These are phyloP conservation scores for Petunia secreta DNA, from an alignment of 257 asterid genomes.

Conservation along the genomic window DNA sequence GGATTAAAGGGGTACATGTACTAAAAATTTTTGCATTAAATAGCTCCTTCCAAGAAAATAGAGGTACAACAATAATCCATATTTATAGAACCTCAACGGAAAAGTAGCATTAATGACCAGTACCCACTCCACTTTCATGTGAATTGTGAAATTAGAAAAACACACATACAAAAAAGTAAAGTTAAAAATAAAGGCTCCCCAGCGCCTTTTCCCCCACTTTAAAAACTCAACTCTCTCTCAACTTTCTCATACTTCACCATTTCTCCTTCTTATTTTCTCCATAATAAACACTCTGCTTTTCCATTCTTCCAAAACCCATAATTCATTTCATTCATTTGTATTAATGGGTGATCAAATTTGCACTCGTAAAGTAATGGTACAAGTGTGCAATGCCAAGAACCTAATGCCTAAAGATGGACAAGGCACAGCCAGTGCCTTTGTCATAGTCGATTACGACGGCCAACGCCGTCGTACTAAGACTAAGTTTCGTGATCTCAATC, in stretches of 20 bases:
- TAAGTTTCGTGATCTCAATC: conserved; percentile 75
- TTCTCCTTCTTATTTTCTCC: neutral
- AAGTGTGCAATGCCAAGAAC: conserved; percentile 77
- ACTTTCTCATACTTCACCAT: neutral
- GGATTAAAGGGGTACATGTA: too few relatives aligned
- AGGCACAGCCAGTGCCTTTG: conserved; percentile 92
- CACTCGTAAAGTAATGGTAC: conserved; percentile 58
- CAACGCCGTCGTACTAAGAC: conserved; percentile 93
- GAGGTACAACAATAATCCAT: too few relatives aligned
- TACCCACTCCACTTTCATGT: conserved; percentile 23
- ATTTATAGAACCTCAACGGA: conserved; percentile 4
- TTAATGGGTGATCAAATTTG: conserved; percentile 48
- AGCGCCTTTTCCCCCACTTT: neutral
- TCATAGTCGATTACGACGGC: conserved; percentile 78
- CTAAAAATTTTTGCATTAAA: too few relatives aligned
- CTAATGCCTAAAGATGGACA: conserved; percentile 97
- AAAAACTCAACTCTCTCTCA: neutral
- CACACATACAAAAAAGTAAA: neutral
- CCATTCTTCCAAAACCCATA: neutral
- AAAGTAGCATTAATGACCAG: neutral
- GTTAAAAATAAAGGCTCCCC: neutral
- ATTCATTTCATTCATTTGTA: neutral
- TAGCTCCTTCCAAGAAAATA: too few relatives aligned
- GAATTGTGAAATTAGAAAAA: neutral
- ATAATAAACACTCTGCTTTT: neutral